These are phyloP conservation scores for Herpetomonas samuelpessoai DNA, from an alignment of 208 protist genomes.

Conservation along the genomic window DNA sequence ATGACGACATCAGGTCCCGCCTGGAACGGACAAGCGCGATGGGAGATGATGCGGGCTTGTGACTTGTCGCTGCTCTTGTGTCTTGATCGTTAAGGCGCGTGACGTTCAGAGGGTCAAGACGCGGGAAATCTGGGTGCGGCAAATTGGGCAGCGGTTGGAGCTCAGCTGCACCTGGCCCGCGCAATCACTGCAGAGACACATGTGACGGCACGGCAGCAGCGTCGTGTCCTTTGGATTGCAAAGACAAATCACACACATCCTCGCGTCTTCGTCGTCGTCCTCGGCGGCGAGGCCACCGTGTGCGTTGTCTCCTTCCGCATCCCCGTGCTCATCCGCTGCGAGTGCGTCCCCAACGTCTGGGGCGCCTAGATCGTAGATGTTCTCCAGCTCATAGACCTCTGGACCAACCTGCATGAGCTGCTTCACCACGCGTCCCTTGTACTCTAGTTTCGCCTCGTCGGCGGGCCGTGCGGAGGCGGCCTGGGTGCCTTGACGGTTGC, in stretches of 20 bases:
- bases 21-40: too few relatives aligned
- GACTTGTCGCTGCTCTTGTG: too few relatives aligned
- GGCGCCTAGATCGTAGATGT: conserved; percentile 69
- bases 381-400: conserved; percentile 79
- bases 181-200: conserved; percentile 91
- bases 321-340: conserved; percentile 18
- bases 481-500: too few relatives aligned
- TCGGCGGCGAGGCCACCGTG: not conserved
- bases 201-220: conserved; percentile 91
- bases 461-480: not conserved
- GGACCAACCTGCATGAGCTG: conserved; percentile 69
- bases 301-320: conserved; percentile 11
- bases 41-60: too few relatives aligned
- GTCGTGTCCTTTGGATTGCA: conserved; percentile 77
- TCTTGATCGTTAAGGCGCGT: too few relatives aligned
- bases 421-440: conserved; percentile 34
- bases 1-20: too few relatives aligned
- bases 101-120: conserved; percentile 65
- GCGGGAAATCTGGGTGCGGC: conserved; percentile 66
- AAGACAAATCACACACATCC: conserved; percentile 89
- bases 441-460: not conserved
- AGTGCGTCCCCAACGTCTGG: conserved; percentile 1
- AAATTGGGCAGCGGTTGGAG: conserved; percentile 91
- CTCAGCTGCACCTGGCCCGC: conserved; percentile 63
- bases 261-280: conserved; percentile 32